Evolutionary conservation across 495 filamentous ascomycete genomes (phyloP).

Genomic region (Penicillium flavigenum): DNA sequence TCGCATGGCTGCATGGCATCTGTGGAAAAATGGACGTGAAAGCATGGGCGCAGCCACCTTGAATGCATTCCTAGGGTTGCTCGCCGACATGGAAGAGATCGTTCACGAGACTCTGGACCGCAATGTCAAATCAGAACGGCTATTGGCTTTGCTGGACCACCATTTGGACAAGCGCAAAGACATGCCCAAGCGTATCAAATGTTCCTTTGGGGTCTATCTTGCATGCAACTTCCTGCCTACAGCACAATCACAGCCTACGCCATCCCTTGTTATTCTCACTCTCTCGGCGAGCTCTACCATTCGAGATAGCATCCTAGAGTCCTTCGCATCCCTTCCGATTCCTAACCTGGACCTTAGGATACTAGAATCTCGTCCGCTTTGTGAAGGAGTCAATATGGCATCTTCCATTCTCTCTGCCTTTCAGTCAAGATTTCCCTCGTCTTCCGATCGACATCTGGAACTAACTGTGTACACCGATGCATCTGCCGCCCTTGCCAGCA

Average conservation of each 20-base stretch:
- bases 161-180: conserved; percentile 32
- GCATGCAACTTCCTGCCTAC: conserved; percentile 27
- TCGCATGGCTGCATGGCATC: conserved; percentile 60
- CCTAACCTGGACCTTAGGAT: conserved; percentile 53
- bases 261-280: conserved; percentile 51
- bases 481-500: conserved; percentile 52
- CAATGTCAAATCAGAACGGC: conserved; percentile 26
- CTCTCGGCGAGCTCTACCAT: conserved; percentile 64
- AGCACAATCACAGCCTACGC: conserved; percentile 10
- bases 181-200: conserved; percentile 30
- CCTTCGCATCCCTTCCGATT: conserved; percentile 26
- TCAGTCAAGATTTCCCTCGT: conserved; percentile 18
- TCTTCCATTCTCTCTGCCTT: conserved; percentile 42
- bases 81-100: conserved; percentile 39
- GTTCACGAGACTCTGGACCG: conserved; percentile 17
- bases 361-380: conserved; percentile 65
- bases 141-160: conserved; percentile 30
- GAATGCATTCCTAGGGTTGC: conserved; percentile 46
- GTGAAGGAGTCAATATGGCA: conserved; percentile 60
- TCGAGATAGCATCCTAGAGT: conserved; percentile 38
- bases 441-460: conserved; percentile 22
- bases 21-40: conserved; percentile 60
- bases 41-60: conserved; percentile 63
- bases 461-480: conserved; percentile 61
- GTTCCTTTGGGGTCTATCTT: conserved; percentile 39